Evolutionary conservation across 2,329 filamentous ascomycete species (phyloP).

Genomic region (Xylaria arbuscula): DNA sequence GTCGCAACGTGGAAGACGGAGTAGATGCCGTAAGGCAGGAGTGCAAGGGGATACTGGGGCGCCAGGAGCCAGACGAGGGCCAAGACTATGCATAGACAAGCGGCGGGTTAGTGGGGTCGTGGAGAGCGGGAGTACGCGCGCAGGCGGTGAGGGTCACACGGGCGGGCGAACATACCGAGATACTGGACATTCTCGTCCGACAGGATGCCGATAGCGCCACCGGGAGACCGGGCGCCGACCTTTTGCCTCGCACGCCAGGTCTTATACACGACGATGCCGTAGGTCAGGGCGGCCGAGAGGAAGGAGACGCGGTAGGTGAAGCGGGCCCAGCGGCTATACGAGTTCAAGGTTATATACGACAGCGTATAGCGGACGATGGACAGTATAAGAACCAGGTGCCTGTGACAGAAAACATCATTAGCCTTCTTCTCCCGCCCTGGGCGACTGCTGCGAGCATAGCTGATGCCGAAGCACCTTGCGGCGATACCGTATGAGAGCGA

Average conservation of each 20-base stretch:
- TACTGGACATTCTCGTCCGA: conserved; percentile 98
- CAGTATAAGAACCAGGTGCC: conserved; percentile 87
- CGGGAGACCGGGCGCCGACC: conserved; percentile 71
- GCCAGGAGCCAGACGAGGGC: conserved; percentile 94
- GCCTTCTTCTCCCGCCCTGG: not conserved
- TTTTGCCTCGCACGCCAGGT: conserved; percentile 87
- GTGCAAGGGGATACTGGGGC: conserved; percentile 87
- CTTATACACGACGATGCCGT: conserved; percentile 99
- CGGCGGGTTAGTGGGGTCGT: conserved; percentile 28
- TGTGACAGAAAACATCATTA: conserved; percentile 52
- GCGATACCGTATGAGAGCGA: not conserved
- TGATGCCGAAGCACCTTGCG: not conserved
- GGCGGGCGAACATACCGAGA: conserved; percentile 74
- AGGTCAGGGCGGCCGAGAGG: conserved; percentile 87
- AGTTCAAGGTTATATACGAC: conserved; percentile 91
- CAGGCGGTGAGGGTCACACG: conserved; percentile 25
- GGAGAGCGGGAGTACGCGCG: conserved; percentile 15
- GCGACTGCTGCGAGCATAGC: not conserved
- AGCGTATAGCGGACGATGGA: conserved; percentile 84
- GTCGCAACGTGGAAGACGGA: conserved; percentile 98
- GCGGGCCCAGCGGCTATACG: conserved; percentile 78
- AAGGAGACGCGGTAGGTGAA: conserved; percentile 93
- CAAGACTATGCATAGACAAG: conserved; percentile 67
- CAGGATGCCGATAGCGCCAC: conserved; percentile 72
- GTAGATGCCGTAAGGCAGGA: conserved; percentile 96